Evolutionary conservation across 2,329 filamentous ascomycete species (phyloP), one percentile per base, ranked within the genome.

Genomic region (Diaporthe sp.): DNA sequence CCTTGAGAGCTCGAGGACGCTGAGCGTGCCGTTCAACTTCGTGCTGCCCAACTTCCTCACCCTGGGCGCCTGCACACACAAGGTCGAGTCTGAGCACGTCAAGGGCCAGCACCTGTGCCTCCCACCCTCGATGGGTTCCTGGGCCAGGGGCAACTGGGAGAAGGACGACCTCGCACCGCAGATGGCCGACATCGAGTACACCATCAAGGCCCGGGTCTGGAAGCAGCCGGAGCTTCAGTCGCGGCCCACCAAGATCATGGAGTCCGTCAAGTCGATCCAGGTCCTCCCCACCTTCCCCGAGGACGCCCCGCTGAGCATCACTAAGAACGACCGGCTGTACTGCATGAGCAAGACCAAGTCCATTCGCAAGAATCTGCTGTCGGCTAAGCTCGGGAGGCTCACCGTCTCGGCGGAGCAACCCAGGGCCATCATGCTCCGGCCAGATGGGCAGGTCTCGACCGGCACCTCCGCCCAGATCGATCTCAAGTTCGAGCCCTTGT

Each of bases 31-130:
- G n/a, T 90, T 92, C 83, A 83, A 90, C 83, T 92, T 92, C 78
- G 87, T 91, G 75, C 86, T 92, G 22, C 90, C 90, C n/a, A 84
- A 85, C 78, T 87, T 90, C 72, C 87, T 92, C 76, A 91, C 90
- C 25, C 84, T 91, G 68, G 86, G 86, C 75, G 89, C 90, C 25
- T 92, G 90, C 84, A 87, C 84, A 79, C 90, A 91, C 83, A 78
- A 81, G 39, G 85, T 86, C 72, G 82, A 84, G 55, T 84, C 84
- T 55, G 82, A 84, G n/a, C 83, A 83, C 63, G 84, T 91, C 42
- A 85, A 85, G 72, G 88, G 89, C 47, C 85, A 88, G 63, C 90
- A 92, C 82, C 82, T 89, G 53, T 85, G 86, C 17, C 84, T 90
- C 31, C 90, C 90, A 1, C 90, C 90, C 0, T 87, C 87, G 15